Evolutionary conservation across 2,329 filamentous ascomycete species (phyloP), one percentile per base, ranked within the genome.

Genomic region (Colletotrichum viniferum): DNA sequence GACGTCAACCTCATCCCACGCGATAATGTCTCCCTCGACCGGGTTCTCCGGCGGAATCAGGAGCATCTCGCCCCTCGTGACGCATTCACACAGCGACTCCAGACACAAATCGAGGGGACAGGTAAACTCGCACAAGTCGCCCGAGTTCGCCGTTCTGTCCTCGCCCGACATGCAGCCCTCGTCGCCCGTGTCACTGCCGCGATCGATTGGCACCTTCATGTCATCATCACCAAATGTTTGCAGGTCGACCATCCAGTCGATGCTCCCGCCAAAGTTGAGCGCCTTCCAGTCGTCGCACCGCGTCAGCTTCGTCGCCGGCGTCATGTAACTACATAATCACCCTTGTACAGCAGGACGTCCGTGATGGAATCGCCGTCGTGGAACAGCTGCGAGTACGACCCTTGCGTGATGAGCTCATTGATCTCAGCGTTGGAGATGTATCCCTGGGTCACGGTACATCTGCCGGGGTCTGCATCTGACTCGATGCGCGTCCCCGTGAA

Each of bases 351-450:
- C 7, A 83, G 80, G 3, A 80, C 77, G 3, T 77, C 71, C 2
- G 82, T 79, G 69, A 82, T 80, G 6, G 78, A 79, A n/a, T 82
- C 28, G 38, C 8, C 13, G 6, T 68, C 70, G 9, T 62, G 38
- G 21, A 55, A 55, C 21, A 55, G 36, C 36, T 18, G 16, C 36
- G 36, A 43, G 7, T 52, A 38, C 13, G 18, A 13, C 26, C 32
- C 36, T 10, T 43, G 14, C 16, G 14, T n/a, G 18, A 77, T 78
- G 13, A 83, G 81, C 7, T 81, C 78, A 2, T 77, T 71, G 4
- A 83, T 81, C 69, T 83, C 81, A 4, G 78, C 80, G 30, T 83
- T 81, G 43, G 80, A 77, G 10, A 83, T 78, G 60, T 82, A 82
- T 4, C 81, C 81, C 0, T 71, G 58, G 3, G 76, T 77, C 0